Base-by-base conservation (phyloP, 73 alveolate genomes). In the Stentor coeruleus region DNA sequence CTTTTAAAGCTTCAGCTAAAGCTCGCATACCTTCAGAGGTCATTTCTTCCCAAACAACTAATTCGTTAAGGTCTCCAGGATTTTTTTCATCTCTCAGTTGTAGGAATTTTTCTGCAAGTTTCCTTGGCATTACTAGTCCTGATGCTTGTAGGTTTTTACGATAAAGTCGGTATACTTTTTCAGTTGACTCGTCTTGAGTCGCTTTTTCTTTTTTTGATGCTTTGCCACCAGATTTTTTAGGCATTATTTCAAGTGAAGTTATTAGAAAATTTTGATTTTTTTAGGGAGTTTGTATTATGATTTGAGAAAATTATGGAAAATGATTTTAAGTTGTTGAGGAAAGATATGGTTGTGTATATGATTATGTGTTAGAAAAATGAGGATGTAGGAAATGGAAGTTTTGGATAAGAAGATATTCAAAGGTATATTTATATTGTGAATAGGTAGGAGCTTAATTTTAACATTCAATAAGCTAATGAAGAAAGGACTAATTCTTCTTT, bases 11-110 rank as follows among this genome's bases (percentile, higher is more conserved):
- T 0, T 91, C 94, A 59, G 88, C 77, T 40, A 91, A 59, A 37
- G 93, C 91, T 76, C 85, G 38, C 74, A 82, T 84, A 1, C 96
- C 96, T 58, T 73, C 85, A 90, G 94, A 83, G 38, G 94, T 94
- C 41, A 88, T 57, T 74, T 91, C 92, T 42, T 91, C 96, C 91
- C 94, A 91, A 76, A 91, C 81, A 59, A 81, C 87, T 73, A 88
- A 76, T 90, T 89, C 81, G 3, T 2, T 57, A 40, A 75, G 31
- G 40, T 80, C 80, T 31, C 76, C 89, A 20, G 83, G 83, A 0
- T 15, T 75, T 38, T 85, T 90, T 57, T 87, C 96, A 14, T 85
- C 94, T 42, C 36, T 80, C n/a, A 20, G 60, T 30, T 82, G 89
- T 6, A 40, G 79, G 86, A 84, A 90, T 59, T 87, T 88, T 40